A percentile compares a stretch with the other conserved stretches of the same genome.
These are phyloP conservation scores for Huntiella abstrusa DNA, from an alignment of 2,329 filamentous ascomycete species.

Conservation along the genomic window DNA sequence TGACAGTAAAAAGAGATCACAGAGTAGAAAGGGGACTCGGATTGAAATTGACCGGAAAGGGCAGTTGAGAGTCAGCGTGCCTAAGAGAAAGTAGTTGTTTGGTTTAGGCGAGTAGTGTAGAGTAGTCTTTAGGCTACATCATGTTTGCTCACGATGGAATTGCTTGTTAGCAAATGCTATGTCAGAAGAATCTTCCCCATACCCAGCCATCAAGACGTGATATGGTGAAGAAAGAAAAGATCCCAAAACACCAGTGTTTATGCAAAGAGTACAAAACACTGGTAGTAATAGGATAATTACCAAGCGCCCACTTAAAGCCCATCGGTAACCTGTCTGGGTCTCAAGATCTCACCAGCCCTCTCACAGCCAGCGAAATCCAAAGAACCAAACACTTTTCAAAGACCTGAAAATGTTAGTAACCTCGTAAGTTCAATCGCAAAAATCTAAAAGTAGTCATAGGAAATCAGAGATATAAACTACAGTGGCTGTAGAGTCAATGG, in stretches of 20 bases:
- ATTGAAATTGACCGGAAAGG: conserved; percentile 87
- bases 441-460: too few species aligned
- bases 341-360: too few species aligned
- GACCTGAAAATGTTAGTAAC: too few species aligned
- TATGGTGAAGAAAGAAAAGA: conserved; percentile 12
- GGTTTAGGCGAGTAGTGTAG: background rate
- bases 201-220: conserved; percentile 11
- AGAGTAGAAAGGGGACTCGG: conserved; percentile 38
- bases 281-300: background rate
- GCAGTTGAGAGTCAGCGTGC: conserved; percentile 78
- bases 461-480: too few species aligned
- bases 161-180: background rate
- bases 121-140: background rate
- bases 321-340: too few species aligned
- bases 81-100: conserved; percentile 24
- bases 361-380: too few species aligned
- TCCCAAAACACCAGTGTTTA: background rate
- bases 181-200: conserved; percentile 7
- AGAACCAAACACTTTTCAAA: too few species aligned
- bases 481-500: too few species aligned
- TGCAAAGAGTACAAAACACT: background rate
- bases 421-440: too few species aligned
- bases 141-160: background rate
- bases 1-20: conserved; percentile 33
- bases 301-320: too few species aligned